Base-by-base conservation (phyloP, 192 early-diverging fungal species). In the Entophlyctis luteolus region DNA sequence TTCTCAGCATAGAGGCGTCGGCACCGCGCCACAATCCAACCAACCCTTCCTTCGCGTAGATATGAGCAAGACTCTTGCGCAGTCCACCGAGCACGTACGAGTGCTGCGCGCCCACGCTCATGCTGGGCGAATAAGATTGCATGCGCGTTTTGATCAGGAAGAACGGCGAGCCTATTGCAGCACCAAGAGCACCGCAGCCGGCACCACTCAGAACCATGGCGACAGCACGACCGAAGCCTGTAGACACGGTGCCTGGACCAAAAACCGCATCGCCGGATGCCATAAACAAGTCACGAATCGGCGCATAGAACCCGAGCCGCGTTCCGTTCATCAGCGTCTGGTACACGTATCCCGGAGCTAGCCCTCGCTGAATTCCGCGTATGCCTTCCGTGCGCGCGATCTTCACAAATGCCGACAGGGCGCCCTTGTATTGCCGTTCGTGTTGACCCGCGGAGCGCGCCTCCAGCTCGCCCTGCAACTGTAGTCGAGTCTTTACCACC, bases 311-410 rank as follows among this genome's bases (percentile, higher is more conserved):
- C 3, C 96, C 94, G 25, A 98, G 77, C 48, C 96, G 88, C 35
- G 88, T 89, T 33, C 96, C 96, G 67, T 98, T 98, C 72, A 98
- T 83, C 70, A 92, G 80, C 46, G 93, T 77, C 57, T 98, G 96
- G 1, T 93, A 94, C 59, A 85, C 74, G 77, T 96, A 95, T 1
- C 89, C 94, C 2, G 91, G 84, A 23, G 85, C 84, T 42, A 98
- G 78, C 12, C 96, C 96, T 55, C 89, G 81, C 53, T 98, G 93
- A 49, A 94, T 80, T 46, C 92, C 93, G 33, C 88, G 79, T 16
- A 96, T 42, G 3, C 94, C 94, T 70, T 98, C 96, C 48, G 88
- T 79, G 39, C 83, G 85, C 33, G 83, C 80, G 53, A 98, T 90
- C 28, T 86, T 80, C 47, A 75, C 81, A 35, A 95, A 85, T 22